phyloP scores from a whole-genome alignment of 2,329 filamentous ascomycete species.

The Botrytis tulipae region DNA sequence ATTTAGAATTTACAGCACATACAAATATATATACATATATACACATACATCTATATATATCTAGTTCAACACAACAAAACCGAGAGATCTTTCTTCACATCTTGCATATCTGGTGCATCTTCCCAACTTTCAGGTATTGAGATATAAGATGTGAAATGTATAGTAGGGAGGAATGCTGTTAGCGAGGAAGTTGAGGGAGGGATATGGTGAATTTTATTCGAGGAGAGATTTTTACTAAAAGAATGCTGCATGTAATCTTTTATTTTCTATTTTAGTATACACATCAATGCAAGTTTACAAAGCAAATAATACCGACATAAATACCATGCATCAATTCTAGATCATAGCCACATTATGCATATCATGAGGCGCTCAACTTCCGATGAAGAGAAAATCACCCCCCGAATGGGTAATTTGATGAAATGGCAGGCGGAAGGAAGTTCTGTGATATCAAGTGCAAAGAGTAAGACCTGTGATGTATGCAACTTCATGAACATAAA shows the following conservation, averaged over 20 bases:
- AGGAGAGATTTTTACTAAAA: rapidly evolving
- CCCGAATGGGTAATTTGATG: too few relatives aligned
- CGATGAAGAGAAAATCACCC: not conserved
- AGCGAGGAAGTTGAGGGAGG: not conserved
- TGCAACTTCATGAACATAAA: not conserved
- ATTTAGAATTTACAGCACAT: too few relatives aligned
- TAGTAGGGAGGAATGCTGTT: not conserved
- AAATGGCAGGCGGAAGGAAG: not conserved
- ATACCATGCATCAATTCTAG: not conserved
- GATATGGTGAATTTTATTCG: not conserved
- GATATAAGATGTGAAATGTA: not conserved
- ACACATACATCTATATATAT: too few relatives aligned
- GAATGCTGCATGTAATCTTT: too few relatives aligned
- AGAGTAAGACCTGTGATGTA: too few relatives aligned
- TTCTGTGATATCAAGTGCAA: not conserved
- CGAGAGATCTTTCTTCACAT: not conserved
- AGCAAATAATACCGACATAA: not conserved
- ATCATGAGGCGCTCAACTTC: not conserved
- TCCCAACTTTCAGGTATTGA: not conserved
- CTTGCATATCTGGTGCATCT: not conserved
- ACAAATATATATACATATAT: too few relatives aligned
- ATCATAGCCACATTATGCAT: not conserved
- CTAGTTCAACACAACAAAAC: not conserved
- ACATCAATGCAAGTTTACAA: too few relatives aligned
- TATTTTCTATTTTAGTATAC: too few relatives aligned